phyloP scores from a whole-genome alignment of 2,329 filamentous ascomycete genomes.

The Verticillium zaregamsianum region DNA sequence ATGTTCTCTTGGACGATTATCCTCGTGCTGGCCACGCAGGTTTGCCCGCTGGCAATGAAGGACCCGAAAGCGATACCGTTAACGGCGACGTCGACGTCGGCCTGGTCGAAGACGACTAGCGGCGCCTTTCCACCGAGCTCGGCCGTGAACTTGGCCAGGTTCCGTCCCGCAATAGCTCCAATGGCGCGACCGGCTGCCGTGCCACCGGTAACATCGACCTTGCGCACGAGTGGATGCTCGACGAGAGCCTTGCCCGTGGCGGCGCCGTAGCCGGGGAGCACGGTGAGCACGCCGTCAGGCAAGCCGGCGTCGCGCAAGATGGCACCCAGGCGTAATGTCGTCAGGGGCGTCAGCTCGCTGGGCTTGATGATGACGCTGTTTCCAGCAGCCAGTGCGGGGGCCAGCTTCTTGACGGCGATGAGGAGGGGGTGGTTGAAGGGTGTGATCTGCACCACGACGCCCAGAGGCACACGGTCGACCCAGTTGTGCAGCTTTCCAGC shows the following conservation, averaged over 20 bases:
- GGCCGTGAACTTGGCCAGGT: conserved; percentile 66
- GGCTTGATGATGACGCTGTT: conserved; percentile 59
- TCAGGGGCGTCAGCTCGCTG: conserved; percentile 58
- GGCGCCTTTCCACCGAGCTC: conserved; percentile 71
- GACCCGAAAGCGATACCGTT: conserved; percentile 63
- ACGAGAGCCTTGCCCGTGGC: conserved; percentile 50
- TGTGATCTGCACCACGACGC: conserved; percentile 53
- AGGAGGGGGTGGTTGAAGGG: conserved; percentile 57
- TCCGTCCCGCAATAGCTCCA: conserved; percentile 60
- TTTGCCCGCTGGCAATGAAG: conserved; percentile 52
- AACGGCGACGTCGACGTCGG: conserved; percentile 61
- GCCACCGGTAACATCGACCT: conserved; percentile 74
- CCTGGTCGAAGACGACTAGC: conserved; percentile 62
- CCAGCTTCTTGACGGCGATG: conserved; percentile 57
- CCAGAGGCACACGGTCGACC: conserved; percentile 49
- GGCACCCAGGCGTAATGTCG: conserved; percentile 53
- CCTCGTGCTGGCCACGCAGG: conserved; percentile 66
- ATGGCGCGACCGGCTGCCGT: conserved; percentile 66
- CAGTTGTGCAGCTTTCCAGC: conserved; percentile 55
- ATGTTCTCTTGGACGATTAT: conserved; percentile 69
- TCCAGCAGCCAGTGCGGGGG: conserved; percentile 55
- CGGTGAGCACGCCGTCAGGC: conserved; percentile 65
- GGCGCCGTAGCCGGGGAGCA: conserved; percentile 51
- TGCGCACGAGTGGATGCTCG: conserved; percentile 49
- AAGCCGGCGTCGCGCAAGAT: conserved; percentile 65